Percentiles rank a stretch among this genome's conserved stretches.
Evolutionary conservation across 441 rosid species (phyloP).

Genomic region (Adansonia grandidieri): DNA sequence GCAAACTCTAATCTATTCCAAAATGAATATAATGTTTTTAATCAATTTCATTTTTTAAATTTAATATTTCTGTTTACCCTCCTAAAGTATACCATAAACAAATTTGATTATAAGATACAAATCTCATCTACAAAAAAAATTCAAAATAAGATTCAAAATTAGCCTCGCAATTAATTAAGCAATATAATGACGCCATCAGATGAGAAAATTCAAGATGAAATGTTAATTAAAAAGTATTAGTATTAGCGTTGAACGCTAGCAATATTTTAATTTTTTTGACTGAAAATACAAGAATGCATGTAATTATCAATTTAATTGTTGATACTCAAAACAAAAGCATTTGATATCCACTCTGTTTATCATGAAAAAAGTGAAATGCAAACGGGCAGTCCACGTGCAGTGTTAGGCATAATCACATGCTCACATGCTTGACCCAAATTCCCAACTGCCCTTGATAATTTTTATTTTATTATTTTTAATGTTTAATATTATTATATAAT

Average conservation of each 20-base stretch:
- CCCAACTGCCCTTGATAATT: background rate
- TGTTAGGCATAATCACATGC: slow-evolving; percentile 15
- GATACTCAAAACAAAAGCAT: background rate
- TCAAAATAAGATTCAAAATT: too few species aligned
- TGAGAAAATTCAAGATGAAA: background rate
- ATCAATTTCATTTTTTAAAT: too few species aligned
- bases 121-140: too few species aligned
- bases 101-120: too few species aligned
- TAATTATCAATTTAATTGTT: background rate
- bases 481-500: too few species aligned
- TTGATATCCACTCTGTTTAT: background rate
- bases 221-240: background rate
- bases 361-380: background rate
- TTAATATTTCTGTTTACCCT: too few species aligned
- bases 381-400: background rate
- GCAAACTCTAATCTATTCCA: too few species aligned
- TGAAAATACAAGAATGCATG: background rate
- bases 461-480: too few species aligned
- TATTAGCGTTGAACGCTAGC: background rate
- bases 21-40: too few species aligned
- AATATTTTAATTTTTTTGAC: background rate
- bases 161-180: background rate
- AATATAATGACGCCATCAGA: background rate
- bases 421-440: background rate
- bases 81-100: too few species aligned